Conservation (phyloP, 345 rosid species). For the Eucalyptus marginata region DNA sequence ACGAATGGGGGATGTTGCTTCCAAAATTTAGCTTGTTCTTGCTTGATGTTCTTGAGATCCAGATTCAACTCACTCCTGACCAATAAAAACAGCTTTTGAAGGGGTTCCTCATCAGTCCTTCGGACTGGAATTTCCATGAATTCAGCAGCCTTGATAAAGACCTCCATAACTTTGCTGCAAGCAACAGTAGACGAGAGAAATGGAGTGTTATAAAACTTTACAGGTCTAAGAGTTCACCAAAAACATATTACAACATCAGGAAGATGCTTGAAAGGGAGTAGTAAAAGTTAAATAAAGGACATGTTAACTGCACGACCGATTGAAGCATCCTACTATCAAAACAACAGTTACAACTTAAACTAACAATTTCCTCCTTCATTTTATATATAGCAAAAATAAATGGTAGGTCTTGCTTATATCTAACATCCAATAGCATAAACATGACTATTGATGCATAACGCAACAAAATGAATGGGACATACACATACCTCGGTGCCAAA, state of each 20-base stretch:
- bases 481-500: slow-evolving; percentile 82
- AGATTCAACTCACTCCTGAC: slow-evolving; percentile 95
- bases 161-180: slow-evolving; percentile 97
- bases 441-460: not conserved
- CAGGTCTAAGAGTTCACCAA: not conserved
- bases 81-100: slow-evolving; percentile 89
- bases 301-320: not conserved
- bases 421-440: not conserved
- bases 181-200: not conserved
- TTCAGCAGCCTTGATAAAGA: slow-evolving; percentile 94
- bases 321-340: not conserved
- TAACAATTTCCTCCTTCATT: not conserved
- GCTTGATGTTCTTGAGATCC: slow-evolving; percentile 93
- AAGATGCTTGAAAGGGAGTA: not conserved
- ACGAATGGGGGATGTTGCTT: slow-evolving; percentile 96
- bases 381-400: not conserved
- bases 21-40: slow-evolving; percentile 99
- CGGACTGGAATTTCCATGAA: slow-evolving; percentile 96
- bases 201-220: not conserved
- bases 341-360: not conserved
- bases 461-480: not conserved
- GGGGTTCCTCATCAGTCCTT: slow-evolving; percentile 91
- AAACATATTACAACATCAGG: not conserved
- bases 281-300: not conserved
- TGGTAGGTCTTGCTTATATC: not conserved